Conservation (phyloP, 2,329 filamentous ascomycete species). For the Furcasterigmium sp. region DNA sequence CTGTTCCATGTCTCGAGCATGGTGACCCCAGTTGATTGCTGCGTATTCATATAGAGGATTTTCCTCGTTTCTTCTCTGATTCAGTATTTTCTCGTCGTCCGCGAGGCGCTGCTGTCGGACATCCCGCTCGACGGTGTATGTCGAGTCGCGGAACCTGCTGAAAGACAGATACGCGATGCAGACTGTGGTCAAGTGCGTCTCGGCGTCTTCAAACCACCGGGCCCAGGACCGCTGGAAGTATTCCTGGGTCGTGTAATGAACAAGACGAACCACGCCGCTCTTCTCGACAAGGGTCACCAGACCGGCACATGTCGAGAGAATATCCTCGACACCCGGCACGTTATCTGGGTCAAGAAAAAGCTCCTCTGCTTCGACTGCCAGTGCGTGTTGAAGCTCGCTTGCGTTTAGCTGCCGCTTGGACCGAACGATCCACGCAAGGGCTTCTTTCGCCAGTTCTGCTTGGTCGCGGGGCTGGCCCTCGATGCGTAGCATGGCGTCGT, state of each 20-base stretch:
- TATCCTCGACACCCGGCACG: constrained; percentile 15
- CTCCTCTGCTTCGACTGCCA: constrained; percentile 24
- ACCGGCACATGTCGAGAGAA: constrained; percentile 27
- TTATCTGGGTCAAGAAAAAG: constrained; percentile 22
- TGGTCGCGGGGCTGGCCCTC: constrained; percentile 17
- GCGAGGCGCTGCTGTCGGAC: not conserved
- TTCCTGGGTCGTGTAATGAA: constrained; percentile 34
- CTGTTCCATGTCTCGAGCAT: constrained; percentile 13
- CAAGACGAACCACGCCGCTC: constrained; percentile 26
- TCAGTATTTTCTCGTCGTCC: constrained; percentile 8
- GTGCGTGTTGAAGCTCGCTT: constrained; percentile 28
- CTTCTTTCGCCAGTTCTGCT: constrained; percentile 13
- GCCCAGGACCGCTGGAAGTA: constrained; percentile 23
- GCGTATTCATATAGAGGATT: constrained; percentile 22
- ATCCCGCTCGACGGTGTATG: constrained; percentile 1
- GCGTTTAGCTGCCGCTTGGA: constrained; percentile 19
- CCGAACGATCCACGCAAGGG: constrained; percentile 28
- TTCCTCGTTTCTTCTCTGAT: constrained; percentile 9
- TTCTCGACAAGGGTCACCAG: constrained; percentile 29
- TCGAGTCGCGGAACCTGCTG: constrained; percentile 12
- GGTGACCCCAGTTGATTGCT: constrained; percentile 23
- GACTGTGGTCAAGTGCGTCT: not conserved
- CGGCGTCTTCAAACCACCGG: constrained; percentile 2
- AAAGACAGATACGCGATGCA: constrained; percentile 22
- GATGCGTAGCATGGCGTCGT: constrained; percentile 28